A percentile compares a stretch with the other conserved stretches of the same genome.
Evolutionary conservation across 2,329 filamentous ascomycete genomes (phyloP).

Genomic region (Eutypella sp.): DNA sequence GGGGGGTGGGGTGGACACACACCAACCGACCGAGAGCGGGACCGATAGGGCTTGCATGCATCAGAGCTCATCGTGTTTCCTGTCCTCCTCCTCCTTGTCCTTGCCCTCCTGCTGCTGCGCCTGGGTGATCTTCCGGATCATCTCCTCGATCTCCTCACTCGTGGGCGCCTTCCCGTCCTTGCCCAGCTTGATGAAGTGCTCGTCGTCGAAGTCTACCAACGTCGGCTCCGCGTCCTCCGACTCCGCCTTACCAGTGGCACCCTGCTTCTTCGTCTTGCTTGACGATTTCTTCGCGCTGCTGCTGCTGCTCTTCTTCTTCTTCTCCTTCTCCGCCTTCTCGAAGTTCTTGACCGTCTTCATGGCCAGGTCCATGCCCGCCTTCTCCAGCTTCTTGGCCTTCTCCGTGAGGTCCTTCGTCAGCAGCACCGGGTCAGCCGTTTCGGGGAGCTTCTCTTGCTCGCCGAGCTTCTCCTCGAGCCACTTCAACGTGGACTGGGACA

Average conservation of each 20-base stretch:
- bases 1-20: no score
- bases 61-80: conserved; percentile 26
- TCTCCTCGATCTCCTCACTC: conserved; percentile 47
- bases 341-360: conserved; percentile 61
- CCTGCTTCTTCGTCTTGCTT: conserved; percentile 38
- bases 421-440: conserved; percentile 70
- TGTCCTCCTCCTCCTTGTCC: conserved; percentile 17
- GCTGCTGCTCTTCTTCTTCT: conserved; percentile 19
- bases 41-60: no score
- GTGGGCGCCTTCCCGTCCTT: conserved; percentile 39
- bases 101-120: conserved; percentile 24
- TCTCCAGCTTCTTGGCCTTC: conserved; percentile 66
- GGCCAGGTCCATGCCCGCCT: conserved; percentile 64
- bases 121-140: conserved; percentile 42
- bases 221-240: conserved; percentile 31
- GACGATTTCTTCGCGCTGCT: conserved; percentile 35
- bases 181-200: conserved; percentile 30
- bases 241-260: conserved; percentile 29
- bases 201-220: conserved; percentile 35
- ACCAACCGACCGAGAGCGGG: no score
- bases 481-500: conserved; percentile 55
- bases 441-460: conserved; percentile 64
- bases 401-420: conserved; percentile 65
- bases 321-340: conserved; percentile 41
- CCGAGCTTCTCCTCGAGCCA: conserved; percentile 74